These are phyloP conservation scores for Coniochaeta pulveracea DNA, from an alignment of 2,329 filamentous ascomycete species.

Conservation along the genomic window DNA sequence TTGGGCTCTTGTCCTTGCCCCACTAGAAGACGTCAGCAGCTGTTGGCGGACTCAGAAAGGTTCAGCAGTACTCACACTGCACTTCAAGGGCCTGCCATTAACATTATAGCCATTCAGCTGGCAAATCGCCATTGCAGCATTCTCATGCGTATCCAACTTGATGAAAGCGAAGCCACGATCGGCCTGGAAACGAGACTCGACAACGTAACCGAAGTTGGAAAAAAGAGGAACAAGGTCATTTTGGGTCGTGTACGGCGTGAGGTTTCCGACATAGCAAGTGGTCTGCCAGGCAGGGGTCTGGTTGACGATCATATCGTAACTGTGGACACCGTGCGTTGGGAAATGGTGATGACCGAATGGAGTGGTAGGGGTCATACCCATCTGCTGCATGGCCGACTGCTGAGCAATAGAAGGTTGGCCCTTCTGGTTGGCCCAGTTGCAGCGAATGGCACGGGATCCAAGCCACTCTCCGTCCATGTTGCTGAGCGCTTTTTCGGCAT, in stretches of 20 bases:
- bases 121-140: constrained; percentile 96
- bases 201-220: constrained; percentile 96
- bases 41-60: neutral
- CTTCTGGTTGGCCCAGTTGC: constrained; percentile 99
- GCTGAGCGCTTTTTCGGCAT: constrained; percentile 91
- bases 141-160: constrained; percentile 98
- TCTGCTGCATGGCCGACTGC: constrained; percentile 91
- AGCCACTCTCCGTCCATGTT: constrained; percentile 99
- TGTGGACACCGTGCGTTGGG: constrained; percentile 90
- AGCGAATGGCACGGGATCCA: constrained; percentile 92
- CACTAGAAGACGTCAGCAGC: constrained; percentile 47
- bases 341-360: constrained; percentile 97
- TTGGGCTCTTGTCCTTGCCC: constrained; percentile 97
- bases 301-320: constrained; percentile 91
- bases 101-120: constrained; percentile 97
- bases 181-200: constrained; percentile 95
- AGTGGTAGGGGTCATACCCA: constrained; percentile 96
- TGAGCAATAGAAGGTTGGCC: constrained; percentile 98
- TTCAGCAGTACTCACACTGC: constrained; percentile 88
- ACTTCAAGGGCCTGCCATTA: constrained; percentile 92
- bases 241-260: constrained; percentile 95
- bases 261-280: constrained; percentile 93
- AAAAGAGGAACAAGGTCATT: constrained; percentile 96
- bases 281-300: constrained; percentile 98
- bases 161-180: constrained; percentile 97